Evolutionary conservation across 768 basidiomycete species (phyloP).

Genomic region (Trichaptum fuscoviolaceum): DNA sequence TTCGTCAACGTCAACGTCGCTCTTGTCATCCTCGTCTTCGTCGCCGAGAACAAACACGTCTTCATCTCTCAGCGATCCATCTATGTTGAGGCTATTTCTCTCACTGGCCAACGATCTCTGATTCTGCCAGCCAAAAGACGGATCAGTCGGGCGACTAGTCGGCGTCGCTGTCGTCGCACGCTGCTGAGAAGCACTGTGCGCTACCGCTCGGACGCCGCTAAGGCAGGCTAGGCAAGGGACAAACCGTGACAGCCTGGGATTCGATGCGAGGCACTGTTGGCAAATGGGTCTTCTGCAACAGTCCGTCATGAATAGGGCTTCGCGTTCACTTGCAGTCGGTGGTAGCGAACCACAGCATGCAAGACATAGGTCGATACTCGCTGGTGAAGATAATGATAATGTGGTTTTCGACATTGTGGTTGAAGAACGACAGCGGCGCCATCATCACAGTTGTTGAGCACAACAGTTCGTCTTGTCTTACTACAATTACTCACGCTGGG

Average conservation of each 20-base stretch:
- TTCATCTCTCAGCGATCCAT: conserved; percentile 54
- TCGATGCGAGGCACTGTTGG: conserved; percentile 45
- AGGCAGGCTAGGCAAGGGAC: conserved; percentile 71
- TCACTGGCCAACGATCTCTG: conserved; percentile 17
- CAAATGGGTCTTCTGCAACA: conserved; percentile 71
- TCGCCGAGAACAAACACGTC: conserved; percentile 64
- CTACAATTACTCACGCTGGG: background rate
- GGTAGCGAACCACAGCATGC: conserved; percentile 58
- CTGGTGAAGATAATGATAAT: background rate
- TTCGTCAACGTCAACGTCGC: conserved; percentile 12
- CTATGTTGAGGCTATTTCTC: conserved; percentile 31
- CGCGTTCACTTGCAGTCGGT: conserved; percentile 21
- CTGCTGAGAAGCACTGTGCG: conserved; percentile 10
- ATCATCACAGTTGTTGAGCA: background rate
- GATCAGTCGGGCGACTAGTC: background rate
- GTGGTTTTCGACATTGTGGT: background rate
- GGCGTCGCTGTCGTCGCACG: background rate
- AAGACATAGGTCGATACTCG: conserved; percentile 37
- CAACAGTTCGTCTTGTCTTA: background rate
- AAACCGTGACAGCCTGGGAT: conserved; percentile 62
- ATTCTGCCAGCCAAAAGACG: background rate
- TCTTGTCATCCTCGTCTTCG: conserved; percentile 40
- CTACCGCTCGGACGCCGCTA: conserved; percentile 44
- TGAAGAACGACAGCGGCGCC: background rate
- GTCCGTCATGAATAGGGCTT: conserved; percentile 41